Conservation (phyloP, 495 filamentous ascomycete species). For the Symbiotaphrina buchneri region DNA sequence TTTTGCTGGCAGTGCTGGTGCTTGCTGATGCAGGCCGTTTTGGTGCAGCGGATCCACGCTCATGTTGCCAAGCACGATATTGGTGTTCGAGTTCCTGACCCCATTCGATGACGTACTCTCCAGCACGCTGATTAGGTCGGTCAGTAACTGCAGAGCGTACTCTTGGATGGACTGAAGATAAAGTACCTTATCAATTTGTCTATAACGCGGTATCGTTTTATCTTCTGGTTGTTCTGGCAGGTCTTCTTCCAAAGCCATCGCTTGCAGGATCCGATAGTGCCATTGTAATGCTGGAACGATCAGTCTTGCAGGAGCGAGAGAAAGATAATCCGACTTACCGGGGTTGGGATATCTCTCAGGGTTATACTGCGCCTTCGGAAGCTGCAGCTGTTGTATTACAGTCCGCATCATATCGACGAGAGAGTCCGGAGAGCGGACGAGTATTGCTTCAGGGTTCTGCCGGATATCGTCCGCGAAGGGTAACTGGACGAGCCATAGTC, state of each 20-base stretch:
- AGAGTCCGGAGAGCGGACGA: conserved; percentile 34
- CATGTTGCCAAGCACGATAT: conserved; percentile 18
- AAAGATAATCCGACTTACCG: conserved; percentile 11
- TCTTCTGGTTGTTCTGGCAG: conserved; percentile 62
- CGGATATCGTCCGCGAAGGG: conserved; percentile 87
- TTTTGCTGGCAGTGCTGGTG: neutral
- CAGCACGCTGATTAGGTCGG: conserved; percentile 44
- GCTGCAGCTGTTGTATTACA: conserved; percentile 67
- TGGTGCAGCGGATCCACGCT: conserved; percentile 11
- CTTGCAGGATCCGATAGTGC: conserved; percentile 92
- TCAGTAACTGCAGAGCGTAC: conserved; percentile 52
- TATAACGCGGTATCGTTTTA: conserved; percentile 63
- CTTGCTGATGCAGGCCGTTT: conserved; percentile 23
- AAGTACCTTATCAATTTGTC: conserved; percentile 54
- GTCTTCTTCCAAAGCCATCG: conserved; percentile 81
- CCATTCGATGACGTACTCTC: conserved; percentile 57
- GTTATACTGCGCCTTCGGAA: conserved; percentile 68
- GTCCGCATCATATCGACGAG: conserved; percentile 63
- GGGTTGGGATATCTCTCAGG: conserved; percentile 85
- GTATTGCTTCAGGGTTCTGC: conserved; percentile 37
- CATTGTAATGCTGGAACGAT: conserved; percentile 48
- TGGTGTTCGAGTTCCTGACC: conserved; percentile 36
- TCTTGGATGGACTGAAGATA: neutral
- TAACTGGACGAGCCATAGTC: conserved; percentile 72
- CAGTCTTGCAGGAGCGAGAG: neutral